Conservation (phyloP, 495 filamentous ascomycete genomes). For the Penicillium ucsense region DNA sequence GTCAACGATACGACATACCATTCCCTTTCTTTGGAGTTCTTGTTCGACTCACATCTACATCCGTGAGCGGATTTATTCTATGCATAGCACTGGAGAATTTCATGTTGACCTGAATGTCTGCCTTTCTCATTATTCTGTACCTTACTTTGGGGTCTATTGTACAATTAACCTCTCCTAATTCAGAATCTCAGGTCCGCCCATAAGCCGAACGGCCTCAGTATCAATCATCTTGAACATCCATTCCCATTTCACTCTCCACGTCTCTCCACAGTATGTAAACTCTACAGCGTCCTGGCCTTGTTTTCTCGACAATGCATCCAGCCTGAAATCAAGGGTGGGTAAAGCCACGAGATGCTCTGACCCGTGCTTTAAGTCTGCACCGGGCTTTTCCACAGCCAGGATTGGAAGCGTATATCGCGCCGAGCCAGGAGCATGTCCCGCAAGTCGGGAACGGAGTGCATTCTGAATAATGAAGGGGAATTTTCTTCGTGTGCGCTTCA, state of each 20-base stretch:
- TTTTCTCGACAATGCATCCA: not conserved
- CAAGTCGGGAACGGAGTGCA: conserved; percentile 4
- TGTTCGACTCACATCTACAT: conserved; percentile 6
- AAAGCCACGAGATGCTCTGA: conserved; percentile 18
- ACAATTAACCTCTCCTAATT: too few species aligned
- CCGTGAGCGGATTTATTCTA: conserved; percentile 10
- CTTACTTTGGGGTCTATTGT: conserved; percentile 5
- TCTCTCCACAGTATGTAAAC: conserved; percentile 4
- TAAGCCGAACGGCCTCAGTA: conserved; percentile 22
- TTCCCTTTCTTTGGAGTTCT: conserved; percentile 10
- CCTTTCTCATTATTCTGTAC: conserved; percentile 19
- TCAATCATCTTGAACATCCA: conserved; percentile 40
- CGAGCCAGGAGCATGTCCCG: conserved; percentile 18
- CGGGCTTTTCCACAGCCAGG: conserved; percentile 8
- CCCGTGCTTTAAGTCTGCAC: not conserved
- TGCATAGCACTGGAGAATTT: conserved; percentile 20
- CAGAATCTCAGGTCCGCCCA: conserved; percentile 16
- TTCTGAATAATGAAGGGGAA: not conserved
- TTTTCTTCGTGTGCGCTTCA: not conserved
- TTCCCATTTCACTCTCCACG: conserved; percentile 25
- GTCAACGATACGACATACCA: conserved; percentile 9
- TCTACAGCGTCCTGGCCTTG: conserved; percentile 2
- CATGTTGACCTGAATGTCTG: conserved; percentile 6
- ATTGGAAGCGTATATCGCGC: conserved; percentile 33
- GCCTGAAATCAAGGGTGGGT: conserved; percentile 21